These are phyloP conservation scores for Macrophomina phaseolina DNA, from an alignment of 2,329 filamentous ascomycete species.

Conservation along the genomic window DNA sequence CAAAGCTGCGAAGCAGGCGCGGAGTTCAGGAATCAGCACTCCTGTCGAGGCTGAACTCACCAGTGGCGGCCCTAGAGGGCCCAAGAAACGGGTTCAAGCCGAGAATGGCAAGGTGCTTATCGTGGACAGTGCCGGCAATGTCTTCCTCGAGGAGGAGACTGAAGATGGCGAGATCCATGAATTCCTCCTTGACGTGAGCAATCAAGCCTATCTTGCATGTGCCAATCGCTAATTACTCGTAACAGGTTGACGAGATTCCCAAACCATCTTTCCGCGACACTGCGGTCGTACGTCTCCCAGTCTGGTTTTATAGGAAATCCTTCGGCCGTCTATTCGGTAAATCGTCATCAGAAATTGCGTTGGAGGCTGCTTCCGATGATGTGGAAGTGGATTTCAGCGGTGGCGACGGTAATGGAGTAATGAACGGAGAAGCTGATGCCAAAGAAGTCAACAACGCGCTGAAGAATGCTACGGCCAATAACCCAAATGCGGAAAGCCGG, in stretches of 20 bases:
- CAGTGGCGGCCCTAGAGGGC: conserved; percentile 70
- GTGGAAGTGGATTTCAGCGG: conserved; percentile 44
- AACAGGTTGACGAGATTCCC: conserved; percentile 76
- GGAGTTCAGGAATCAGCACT: conserved; percentile 57
- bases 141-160: conserved; percentile 91
- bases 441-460: conserved; percentile 40
- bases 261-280: conserved; percentile 82
- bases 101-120: conserved; percentile 96
- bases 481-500: conserved; percentile 53
- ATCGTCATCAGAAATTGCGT: conserved; percentile 32
- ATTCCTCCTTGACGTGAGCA: conserved; percentile 83
- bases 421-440: conserved; percentile 13
- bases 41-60: conserved; percentile 59
- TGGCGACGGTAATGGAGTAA: neutral
- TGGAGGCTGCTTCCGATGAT: conserved; percentile 44
- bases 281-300: conserved; percentile 77
- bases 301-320: conserved; percentile 68
- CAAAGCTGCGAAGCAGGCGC: conserved; percentile 53
- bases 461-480: conserved; percentile 49
- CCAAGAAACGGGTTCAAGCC: conserved; percentile 85
- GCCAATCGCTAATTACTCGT: conserved; percentile 31
- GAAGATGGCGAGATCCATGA: conserved; percentile 84
- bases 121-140: conserved; percentile 89
- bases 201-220: neutral
- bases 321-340: conserved; percentile 51